These are phyloP conservation scores for Morella rubra DNA, from an alignment of 306 rosid genomes.

Conservation along the genomic window DNA sequence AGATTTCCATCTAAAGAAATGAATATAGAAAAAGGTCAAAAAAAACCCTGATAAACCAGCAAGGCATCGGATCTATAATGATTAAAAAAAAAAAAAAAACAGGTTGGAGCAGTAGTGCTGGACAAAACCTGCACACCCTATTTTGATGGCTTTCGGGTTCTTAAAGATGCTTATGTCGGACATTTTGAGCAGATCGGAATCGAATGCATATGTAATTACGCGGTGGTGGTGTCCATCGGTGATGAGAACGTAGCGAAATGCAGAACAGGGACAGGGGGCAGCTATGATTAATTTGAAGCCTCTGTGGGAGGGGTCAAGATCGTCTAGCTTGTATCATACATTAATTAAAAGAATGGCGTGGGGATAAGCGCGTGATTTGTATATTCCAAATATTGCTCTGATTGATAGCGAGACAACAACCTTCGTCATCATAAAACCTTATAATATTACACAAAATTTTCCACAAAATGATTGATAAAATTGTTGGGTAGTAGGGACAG, in stretches of 20 bases:
- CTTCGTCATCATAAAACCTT: too few relatives aligned
- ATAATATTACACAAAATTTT: too few relatives aligned
- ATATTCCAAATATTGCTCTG: not conserved
- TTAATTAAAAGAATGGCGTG: not conserved
- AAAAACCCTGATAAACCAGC: not conserved
- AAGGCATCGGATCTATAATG: not conserved
- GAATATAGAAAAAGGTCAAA: too few relatives aligned
- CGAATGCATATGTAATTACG: not conserved
- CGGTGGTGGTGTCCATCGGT: not conserved
- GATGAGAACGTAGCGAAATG: not conserved
- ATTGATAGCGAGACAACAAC: not conserved
- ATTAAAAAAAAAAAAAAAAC: not conserved
- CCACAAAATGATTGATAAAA: too few relatives aligned
- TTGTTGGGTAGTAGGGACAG: too few relatives aligned
- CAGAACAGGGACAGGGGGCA: not conserved
- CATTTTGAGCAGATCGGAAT: not conserved
- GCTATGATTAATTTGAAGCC: not conserved
- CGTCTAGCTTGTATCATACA: too few relatives aligned
- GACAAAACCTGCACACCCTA: not conserved
- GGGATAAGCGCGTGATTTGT: not conserved
- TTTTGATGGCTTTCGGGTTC: not conserved
- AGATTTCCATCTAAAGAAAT: too few relatives aligned
- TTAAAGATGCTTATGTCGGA: not conserved
- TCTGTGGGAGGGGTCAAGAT: not conserved
- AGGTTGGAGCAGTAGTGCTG: not conserved